Evolutionary conservation across 306 rosid genomes (phyloP), one percentile per base, ranked within the genome.

Genomic region (Vigna hirtella): DNA sequence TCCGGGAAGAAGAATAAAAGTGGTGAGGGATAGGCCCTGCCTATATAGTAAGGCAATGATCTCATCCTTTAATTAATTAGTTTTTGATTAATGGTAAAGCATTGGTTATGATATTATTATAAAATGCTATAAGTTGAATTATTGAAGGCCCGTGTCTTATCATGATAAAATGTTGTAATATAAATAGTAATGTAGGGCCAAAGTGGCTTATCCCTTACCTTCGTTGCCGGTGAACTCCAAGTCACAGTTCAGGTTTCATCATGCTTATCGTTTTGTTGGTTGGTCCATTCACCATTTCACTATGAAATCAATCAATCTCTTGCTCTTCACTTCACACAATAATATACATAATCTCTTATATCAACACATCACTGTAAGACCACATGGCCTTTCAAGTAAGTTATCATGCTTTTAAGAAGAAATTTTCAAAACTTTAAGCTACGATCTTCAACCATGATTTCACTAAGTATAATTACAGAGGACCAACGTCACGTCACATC

Each of bases 101-200:
- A 56, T 48, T 5, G 49, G 16, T 68, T 58, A n/a, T 53, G 45
- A 34, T 34, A 34, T 28, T 47, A 72, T 72, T 13, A 18, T 18
- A 72, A 26, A 17, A 73, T 32, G 72, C 51, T n/a, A 74, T 76
- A 66, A 70, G 72, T 74, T 78, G 83, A 77, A 88, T 88, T 85
- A 85, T 88, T 88, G 83, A 73, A 58, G 48, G 87, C 50, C 78
- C 53, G 51, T 64, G 88, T 80, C 90, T 82, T 79, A 73, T 84
- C 88, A 76, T 9, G 83, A 20, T 72, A 12, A 9, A 10, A 81
- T 76, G 70, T 73, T 72, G 17, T 72, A 51, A 80, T 80, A 68
- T 47, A 52, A 57, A 73, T 20, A 56, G 66, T 69, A 24, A 32
- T 18, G 62, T 73, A 56, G 90, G 89, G 17, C 86, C 90, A 66